Evolutionary conservation across 768 basidiomycete genomes (phyloP).

Genomic region (Kwoniella europaea): DNA sequence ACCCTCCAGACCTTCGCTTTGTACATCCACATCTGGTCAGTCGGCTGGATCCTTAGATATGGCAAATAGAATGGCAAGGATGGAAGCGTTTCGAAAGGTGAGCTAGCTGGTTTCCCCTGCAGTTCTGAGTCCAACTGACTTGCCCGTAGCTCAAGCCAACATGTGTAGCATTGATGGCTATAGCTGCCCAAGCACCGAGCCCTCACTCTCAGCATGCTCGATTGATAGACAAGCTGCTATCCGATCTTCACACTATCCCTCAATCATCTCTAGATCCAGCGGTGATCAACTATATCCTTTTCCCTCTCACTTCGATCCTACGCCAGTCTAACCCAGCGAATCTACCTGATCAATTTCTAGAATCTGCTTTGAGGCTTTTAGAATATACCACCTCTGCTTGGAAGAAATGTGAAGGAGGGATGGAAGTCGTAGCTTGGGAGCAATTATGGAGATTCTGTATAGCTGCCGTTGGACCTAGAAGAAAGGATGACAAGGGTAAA

Average conservation of each 20-base stretch:
- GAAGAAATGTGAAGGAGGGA: slow-evolving; percentile 62
- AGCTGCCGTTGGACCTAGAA: slow-evolving; percentile 68
- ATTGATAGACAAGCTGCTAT: slow-evolving; percentile 66
- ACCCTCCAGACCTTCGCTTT: neutral
- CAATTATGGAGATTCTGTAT: slow-evolving; percentile 69
- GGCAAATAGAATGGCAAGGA: slow-evolving; percentile 17
- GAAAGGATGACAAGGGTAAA: slow-evolving; percentile 63
- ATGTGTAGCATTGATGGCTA: slow-evolving; percentile 80
- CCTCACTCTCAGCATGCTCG: slow-evolving; percentile 62
- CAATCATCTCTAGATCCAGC: slow-evolving; percentile 63
- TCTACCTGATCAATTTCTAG: slow-evolving; percentile 80
- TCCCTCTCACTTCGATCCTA: slow-evolving; percentile 82
- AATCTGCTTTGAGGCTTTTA: slow-evolving; percentile 70
- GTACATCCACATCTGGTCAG: neutral
- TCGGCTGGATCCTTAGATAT: neutral
- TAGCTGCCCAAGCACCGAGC: slow-evolving; percentile 67
- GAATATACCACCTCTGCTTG: slow-evolving; percentile 72
- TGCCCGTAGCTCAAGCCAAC: slow-evolving; percentile 65
- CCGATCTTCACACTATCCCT: slow-evolving; percentile 62
- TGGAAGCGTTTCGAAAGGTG: slow-evolving; percentile 51
- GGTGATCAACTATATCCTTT: slow-evolving; percentile 81
- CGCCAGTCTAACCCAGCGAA: slow-evolving; percentile 71
- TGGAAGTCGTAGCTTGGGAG: slow-evolving; percentile 74
- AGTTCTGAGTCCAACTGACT: neutral
- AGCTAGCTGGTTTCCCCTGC: neutral